Base-by-base conservation (phyloP, 768 basidiomycete species). In the Pisolithus marmoratus region DNA sequence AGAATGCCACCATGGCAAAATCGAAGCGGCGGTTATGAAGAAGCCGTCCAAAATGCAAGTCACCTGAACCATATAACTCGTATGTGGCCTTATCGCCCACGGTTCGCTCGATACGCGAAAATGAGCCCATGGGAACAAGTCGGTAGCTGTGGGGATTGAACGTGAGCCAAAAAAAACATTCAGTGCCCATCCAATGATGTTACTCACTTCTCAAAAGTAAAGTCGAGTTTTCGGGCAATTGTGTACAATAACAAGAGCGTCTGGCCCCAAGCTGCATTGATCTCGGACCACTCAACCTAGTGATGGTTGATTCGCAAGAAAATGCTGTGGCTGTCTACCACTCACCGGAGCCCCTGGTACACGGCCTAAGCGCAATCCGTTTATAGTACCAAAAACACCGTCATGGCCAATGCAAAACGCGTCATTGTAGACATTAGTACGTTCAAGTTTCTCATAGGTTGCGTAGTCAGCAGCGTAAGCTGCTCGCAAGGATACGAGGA, bases 181-280 rank as follows among this genome's bases (percentile, higher is more conserved):
- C 19, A 27, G 23, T 20, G 46, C 24, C 4, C 6, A 49, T 38
- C 41, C 47, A 19, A 40, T 17, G 47, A 40, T 38, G 26, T 38
- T 60, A 34, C 83, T 58, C 69, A 94, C 94, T 83, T 82, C 62
- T 87, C 84, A 59, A 96, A 97, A 4, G 81, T 82, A 62, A 84
- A 91, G 55, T 92, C 93, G 14, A 96, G 81, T 69, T 97, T 99
- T 50, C 87, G 78, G 11, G 92, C 92, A 46, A 99, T 82, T 7
- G 92, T 92, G 62, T 95, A 90, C 34, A 97, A 72, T 51, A 98
- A 75, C 17, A 98, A 76, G n/a, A 95, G 74, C 0, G 94, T 91
- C 64, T 96, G 87, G 2, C 96, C 96, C 94, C 95, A 96, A 17
- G 96, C 96, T 11, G 96, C 96, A 63, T 98, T 98, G 66, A 98